Evolutionary conservation across 129 eudicot genomes (phyloP).

Genomic region (Flaveria trinervia): DNA sequence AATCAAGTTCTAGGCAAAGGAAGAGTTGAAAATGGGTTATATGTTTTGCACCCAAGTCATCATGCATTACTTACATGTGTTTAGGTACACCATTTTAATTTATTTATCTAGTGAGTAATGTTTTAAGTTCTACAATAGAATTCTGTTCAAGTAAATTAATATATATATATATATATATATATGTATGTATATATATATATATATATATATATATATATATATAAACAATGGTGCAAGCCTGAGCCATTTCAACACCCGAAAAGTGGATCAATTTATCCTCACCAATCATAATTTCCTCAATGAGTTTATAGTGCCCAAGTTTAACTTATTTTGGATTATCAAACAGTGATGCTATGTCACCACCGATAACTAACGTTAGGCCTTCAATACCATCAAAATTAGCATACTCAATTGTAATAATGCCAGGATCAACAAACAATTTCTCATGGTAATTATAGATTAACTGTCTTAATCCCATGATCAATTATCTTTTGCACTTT

Average conservation of each 20-base stretch:
- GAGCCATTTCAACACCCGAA: conserved; percentile 97
- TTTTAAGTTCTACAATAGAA: too few relatives aligned
- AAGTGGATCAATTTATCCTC: conserved; percentile 94
- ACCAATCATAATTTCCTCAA: conserved; percentile 95
- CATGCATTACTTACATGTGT: too few relatives aligned
- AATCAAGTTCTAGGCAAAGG: too few relatives aligned
- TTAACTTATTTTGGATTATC: conserved; percentile 96
- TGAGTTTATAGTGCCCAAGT: conserved; percentile 93
- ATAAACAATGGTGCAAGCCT: conserved; percentile 66
- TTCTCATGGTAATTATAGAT: conserved; percentile 96
- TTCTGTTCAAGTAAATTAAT: too few relatives aligned
- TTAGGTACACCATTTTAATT: too few relatives aligned
- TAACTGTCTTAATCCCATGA: conserved; percentile 91
- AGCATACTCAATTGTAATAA: conserved; percentile 97
- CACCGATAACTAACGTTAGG: conserved; percentile 88
- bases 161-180: too few relatives aligned
- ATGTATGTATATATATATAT: too few relatives aligned
- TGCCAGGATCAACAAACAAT: conserved; percentile 95
- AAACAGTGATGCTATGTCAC: conserved; percentile 95
- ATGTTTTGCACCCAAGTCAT: too few relatives aligned
- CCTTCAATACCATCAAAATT: conserved; percentile 98
- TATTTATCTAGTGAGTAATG: too few relatives aligned
- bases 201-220: too few relatives aligned
- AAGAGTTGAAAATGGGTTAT: too few relatives aligned
- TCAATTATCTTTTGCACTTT: conserved; percentile 87